Evolutionary conservation across 257 asterid species (phyloP), one percentile per base, ranked within the genome.

Genomic region (Parsonsia alboflavescens): DNA sequence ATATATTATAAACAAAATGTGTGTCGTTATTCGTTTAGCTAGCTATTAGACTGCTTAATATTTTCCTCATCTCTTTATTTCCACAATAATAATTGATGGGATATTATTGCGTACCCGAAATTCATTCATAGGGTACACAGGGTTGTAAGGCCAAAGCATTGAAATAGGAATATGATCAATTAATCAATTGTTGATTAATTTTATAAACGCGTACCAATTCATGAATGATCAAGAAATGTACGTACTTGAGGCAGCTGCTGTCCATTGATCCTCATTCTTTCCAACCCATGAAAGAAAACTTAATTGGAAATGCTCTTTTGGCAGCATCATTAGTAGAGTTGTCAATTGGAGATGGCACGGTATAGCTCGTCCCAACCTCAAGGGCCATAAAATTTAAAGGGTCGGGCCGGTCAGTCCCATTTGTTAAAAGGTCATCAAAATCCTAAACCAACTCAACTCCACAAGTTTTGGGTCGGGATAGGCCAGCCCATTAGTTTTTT

Each of bases 101-200:
- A 33, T 33, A 33, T 33, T n/a, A 65, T 48, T 52, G 41, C 49
- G 58, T 69, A 45, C 39, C 48, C 28, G 46, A 24, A 17, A 19
- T 16, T 21, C 30, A 45, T 58, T 76, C 64, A 64, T 39, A 59
- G 10, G 41, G 75, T 70, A 77, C 74, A 44, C 57, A 71, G 70
- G 61, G 68, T 56, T 39, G 71, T 50, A 49, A 71, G 73, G 78
- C 59, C 68, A 54, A n/a, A 65, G 71, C 59, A 68, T 28, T 2
- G 49, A 44, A 54, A 73, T 33, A 48, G 9, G 3, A 1, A 33
- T 33, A 33, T 33, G 39, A 33, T 33, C 39, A 33, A 33, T 33
- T 49, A 26, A 26, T 73, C 24, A 17, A 26, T n/a, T 46, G 26
- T 22, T 73, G 22, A 44, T 39, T 42, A 62, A n/a, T 65, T 41